Base-by-base conservation (phyloP, 1,139 yeast genomes). In the Diutina siamensis region DNA sequence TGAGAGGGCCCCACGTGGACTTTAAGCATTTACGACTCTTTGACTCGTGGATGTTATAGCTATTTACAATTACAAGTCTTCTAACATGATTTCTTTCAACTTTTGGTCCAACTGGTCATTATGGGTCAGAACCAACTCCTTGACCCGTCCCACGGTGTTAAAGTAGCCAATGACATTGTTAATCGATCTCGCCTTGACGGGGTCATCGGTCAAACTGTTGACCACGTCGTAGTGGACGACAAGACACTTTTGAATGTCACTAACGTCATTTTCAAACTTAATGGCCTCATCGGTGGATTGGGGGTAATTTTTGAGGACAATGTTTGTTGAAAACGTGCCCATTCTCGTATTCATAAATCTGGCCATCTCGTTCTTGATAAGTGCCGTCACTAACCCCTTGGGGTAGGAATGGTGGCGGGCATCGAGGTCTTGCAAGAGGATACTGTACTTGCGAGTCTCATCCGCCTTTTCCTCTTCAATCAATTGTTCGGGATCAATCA, bases 231-330 rank as follows among this genome's bases (percentile, higher is more conserved):
- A 50, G 36, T 60, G 57, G 19, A 70, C 54, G 1, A 74, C 63
- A 20, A 74, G 50, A 51, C 73, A 63, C 44, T 66, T 65, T 44
- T 65, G 64, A 34, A 75, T 63, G 33, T 67, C 68, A 2, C 78
- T 68, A 44, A 76, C 64, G 49, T 76, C 80, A 51, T 74, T 76
- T 57, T 76, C 82, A 53, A 76, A 76, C 53, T 74, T 76, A 48
- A 79, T 74, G 10, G 85, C 84, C 51, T 80, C 86, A 44, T 71
- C 72, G 35, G 82, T 71, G 20, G 67, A 63, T 50, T 68, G 74
- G 4, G 87, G 86, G 53, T 76, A 80, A 54, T 78, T 74, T 34
- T 68, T 58, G 46, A 76, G 55, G 3, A 79, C 54, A 44, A 75
- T 68, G 40, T 71, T 66, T 17, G 75, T 69, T 45, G 67, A 71